A percentile compares a stretch with the other conserved stretches of the same genome.
Conservation (phyloP, 805 yeast species). For the Myxozyma udenii region DNA sequence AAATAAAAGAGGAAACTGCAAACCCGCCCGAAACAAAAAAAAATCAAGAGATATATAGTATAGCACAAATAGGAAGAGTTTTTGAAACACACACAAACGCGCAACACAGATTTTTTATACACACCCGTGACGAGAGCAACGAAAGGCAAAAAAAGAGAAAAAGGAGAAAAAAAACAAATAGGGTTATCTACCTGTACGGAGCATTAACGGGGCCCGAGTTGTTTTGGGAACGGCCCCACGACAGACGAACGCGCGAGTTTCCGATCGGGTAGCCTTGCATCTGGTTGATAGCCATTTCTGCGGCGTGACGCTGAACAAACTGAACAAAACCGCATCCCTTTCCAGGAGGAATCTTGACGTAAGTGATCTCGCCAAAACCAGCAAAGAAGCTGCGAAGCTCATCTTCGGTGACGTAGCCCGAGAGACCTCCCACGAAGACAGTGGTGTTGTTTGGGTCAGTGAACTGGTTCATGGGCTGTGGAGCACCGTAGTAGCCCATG, state of each 20-base stretch:
- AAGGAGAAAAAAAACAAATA: slow-evolving; percentile 2
- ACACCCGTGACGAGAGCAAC: too few species aligned
- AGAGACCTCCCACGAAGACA: slow-evolving; percentile 64
- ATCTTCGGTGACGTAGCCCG: slow-evolving; percentile 54
- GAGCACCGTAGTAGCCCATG: slow-evolving; percentile 37
- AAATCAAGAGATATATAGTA: too few species aligned
- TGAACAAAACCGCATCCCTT: slow-evolving; percentile 88
- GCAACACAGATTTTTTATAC: too few species aligned
- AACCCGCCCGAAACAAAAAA: too few species aligned
- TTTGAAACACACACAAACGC: too few species aligned
- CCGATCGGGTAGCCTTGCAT: slow-evolving; percentile 92
- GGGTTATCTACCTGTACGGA: slow-evolving; percentile 34
- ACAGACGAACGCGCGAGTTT: slow-evolving; percentile 73
- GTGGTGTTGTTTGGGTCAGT: slow-evolving; percentile 84
- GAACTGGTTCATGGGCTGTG: slow-evolving; percentile 47
- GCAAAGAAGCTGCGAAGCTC: slow-evolving; percentile 61
- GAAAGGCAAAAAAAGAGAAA: background rate
- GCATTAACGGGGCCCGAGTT: slow-evolving; percentile 34
- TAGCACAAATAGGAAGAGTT: too few species aligned
- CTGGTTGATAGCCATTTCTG: slow-evolving; percentile 77
- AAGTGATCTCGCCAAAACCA: slow-evolving; percentile 70
- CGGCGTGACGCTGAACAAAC: slow-evolving; percentile 70
- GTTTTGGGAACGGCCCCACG: slow-evolving; percentile 75
- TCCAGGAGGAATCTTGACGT: slow-evolving; percentile 75
- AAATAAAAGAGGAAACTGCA: background rate